These are phyloP conservation scores for Trichoderma sp. DNA, from an alignment of 2,329 filamentous ascomycete genomes.

Conservation along the genomic window DNA sequence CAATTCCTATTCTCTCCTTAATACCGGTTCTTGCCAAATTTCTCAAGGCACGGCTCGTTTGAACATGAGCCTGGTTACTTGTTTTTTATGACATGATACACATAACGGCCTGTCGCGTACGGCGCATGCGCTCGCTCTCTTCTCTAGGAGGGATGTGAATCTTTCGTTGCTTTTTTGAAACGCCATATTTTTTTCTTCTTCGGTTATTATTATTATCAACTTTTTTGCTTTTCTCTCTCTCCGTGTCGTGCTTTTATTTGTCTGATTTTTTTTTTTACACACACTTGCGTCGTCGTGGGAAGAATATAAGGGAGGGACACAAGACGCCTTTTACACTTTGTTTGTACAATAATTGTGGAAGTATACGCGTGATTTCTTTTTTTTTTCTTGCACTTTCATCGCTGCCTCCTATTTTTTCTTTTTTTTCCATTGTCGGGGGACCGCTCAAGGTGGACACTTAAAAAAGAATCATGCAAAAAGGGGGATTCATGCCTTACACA, in stretches of 20 bases:
- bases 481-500: background rate
- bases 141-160: constrained; percentile 15
- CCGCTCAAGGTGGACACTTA: background rate
- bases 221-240: background rate
- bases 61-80: constrained; percentile 8
- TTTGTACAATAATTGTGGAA: constrained; percentile 17
- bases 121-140: constrained; percentile 18
- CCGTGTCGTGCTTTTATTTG: background rate
- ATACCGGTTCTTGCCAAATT: constrained; percentile 19
- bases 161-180: constrained; percentile 1
- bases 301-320: background rate
- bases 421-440: background rate
- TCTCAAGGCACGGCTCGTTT: background rate
- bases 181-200: background rate
- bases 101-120: constrained; percentile 16
- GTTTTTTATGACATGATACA: constrained; percentile 13
- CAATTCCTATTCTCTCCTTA: constrained; percentile 24
- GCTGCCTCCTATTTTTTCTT: background rate
- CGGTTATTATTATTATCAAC: background rate
- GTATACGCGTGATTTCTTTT: background rate
- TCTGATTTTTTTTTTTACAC: background rate
- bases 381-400: background rate
- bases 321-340: background rate
- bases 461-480: constrained; percentile 9
- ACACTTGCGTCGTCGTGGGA: background rate